Conservation (phyloP, 176 grass and related monocot species). For the Panicum miliaceum region DNA sequence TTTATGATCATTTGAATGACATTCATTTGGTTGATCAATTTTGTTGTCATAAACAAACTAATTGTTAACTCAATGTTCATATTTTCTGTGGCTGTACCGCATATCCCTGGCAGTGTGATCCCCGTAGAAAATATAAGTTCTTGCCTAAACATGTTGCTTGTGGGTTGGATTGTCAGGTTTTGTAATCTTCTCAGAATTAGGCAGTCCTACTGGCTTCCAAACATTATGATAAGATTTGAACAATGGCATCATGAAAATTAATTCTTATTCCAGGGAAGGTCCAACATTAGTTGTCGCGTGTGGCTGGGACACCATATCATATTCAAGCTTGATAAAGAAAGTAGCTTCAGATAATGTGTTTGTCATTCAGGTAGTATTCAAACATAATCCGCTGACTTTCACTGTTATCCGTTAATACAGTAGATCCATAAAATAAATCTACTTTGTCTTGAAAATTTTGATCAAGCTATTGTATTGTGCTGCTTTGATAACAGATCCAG, state of each 20-base stretch:
- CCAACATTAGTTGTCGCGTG: conserved; percentile 82
- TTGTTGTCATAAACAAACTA: conserved; percentile 6
- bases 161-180: background rate
- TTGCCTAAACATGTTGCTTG: conserved; percentile 10
- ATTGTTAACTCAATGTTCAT: background rate
- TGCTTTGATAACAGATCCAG: conserved; percentile 73
- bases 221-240: background rate
- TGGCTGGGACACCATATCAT: conserved; percentile 85
- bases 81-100: background rate
- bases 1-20: background rate
- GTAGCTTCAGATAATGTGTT: conserved; percentile 78
- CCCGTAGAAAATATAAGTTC: conserved; percentile 1
- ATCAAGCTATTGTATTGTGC: conserved; percentile 16
- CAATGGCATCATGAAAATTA: conserved; percentile 29
- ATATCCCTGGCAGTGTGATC: background rate
- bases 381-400: background rate
- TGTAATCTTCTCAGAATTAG: conserved; percentile 9
- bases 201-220: conserved; percentile 23
- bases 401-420: conserved; percentile 22
- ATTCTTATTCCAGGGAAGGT: conserved; percentile 71
- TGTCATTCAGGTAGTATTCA: conserved; percentile 81
- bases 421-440: conserved; percentile 17
- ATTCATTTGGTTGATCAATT: background rate
- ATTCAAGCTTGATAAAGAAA: conserved; percentile 80
- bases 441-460: background rate